Conservation (phyloP, 345 rosid genomes). For the Arabidopsis arenosa region DNA sequence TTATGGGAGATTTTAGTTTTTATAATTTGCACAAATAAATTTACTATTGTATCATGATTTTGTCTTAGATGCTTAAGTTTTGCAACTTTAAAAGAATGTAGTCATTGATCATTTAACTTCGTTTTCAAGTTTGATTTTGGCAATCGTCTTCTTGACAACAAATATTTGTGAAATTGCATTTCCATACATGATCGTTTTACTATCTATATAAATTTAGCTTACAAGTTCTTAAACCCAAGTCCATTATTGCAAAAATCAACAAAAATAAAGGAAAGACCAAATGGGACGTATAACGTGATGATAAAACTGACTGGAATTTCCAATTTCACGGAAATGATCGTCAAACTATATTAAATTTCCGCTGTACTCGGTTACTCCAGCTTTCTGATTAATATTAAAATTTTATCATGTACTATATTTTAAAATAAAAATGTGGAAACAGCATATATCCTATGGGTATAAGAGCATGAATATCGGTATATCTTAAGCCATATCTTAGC, state of each 20-base stretch:
- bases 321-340: neutral
- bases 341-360: no score
- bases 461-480: neutral
- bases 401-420: neutral
- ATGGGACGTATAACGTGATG: neutral
- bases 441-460: conserved; percentile 23
- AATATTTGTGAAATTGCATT: neutral
- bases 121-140: neutral
- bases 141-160: neutral
- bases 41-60: neutral
- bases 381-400: neutral
- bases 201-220: neutral
- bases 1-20: neutral
- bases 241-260: neutral
- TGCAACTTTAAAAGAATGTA: neutral
- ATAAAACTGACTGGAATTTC: neutral
- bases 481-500: no score
- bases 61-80: neutral
- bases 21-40: neutral
- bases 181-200: neutral
- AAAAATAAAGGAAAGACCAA: no score
- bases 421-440: conserved; percentile 23
- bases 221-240: neutral
- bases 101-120: neutral
- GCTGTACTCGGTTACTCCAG: neutral